These are phyloP conservation scores for Cynara cardunculus DNA, from an alignment of 129 eudicot genomes.

Conservation along the genomic window DNA sequence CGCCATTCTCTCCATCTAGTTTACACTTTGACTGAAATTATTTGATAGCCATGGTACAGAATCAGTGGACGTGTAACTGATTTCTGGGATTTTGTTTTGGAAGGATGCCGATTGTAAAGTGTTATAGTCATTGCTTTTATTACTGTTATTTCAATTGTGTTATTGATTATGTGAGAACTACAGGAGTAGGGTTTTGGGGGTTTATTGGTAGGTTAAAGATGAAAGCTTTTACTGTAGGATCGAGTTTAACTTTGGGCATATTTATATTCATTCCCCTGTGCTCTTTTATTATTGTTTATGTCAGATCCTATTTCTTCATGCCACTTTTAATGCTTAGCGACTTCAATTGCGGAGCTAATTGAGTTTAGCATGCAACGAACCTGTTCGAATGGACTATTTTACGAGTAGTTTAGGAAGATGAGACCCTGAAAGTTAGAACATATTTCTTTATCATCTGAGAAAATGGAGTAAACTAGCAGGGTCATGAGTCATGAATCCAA, in stretches of 20 bases:
- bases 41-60: background rate
- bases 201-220: conserved; percentile 4
- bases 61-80: background rate
- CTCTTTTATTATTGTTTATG: background rate
- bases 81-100: background rate
- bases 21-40: background rate
- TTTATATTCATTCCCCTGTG: background rate
- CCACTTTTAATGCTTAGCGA: background rate
- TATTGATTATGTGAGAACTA: background rate
- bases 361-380: background rate
- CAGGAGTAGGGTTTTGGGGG: background rate
- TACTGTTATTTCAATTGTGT: background rate
- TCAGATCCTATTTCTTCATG: background rate
- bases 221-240: background rate
- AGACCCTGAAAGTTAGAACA: background rate
- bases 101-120: background rate
- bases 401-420: conserved; percentile 1
- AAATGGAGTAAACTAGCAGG: background rate
- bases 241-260: background rate
- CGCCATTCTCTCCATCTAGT: background rate
- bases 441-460: background rate
- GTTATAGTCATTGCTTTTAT: background rate
- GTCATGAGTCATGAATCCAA: background rate
- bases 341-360: conserved; percentile 13
- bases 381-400: background rate